A percentile compares a stretch with the other conserved stretches of the same genome.
These are phyloP conservation scores for Cyclocybe cylindracea DNA, from an alignment of 768 basidiomycete genomes.

Conservation along the genomic window DNA sequence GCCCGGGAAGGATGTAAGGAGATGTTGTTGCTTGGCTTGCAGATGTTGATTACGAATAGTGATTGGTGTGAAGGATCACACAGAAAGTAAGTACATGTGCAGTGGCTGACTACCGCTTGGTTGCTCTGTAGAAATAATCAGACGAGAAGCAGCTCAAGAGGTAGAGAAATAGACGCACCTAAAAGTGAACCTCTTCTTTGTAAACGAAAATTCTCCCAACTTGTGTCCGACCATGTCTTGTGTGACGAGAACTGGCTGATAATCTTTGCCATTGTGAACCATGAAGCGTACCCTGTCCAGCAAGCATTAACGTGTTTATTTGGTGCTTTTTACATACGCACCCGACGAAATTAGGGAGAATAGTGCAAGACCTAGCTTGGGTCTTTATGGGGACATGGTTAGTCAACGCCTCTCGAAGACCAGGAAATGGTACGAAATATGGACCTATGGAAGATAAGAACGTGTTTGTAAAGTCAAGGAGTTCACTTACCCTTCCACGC, in stretches of 20 bases:
- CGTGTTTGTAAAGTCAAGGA: not conserved
- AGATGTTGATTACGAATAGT: not conserved
- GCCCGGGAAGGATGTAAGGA: too few relatives aligned
- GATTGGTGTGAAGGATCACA: not conserved
- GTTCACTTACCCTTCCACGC: conserved; percentile 73
- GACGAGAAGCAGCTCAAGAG: not conserved
- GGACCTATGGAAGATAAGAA: conserved; percentile 60
- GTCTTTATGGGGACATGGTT: conserved; percentile 89
- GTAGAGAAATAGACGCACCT: conserved; percentile 56
- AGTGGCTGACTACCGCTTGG: conserved; percentile 14
- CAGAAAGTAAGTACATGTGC: not conserved
- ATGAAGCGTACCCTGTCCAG: conserved; percentile 73
- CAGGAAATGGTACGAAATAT: conserved; percentile 92
- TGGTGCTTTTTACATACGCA: conserved; percentile 33
- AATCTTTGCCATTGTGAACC: conserved; percentile 94
- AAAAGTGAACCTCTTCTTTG: conserved; percentile 84
- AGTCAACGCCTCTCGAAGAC: conserved; percentile 75
- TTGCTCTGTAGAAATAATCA: conserved; percentile 8
- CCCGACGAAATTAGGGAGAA: conserved; percentile 97
- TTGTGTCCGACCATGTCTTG: conserved; percentile 99
- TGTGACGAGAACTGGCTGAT: conserved; percentile 80
- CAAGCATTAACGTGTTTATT: not conserved
- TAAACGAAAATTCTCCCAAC: conserved; percentile 91
- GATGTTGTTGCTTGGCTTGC: too few relatives aligned
- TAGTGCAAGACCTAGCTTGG: conserved; percentile 85